phyloP scores from a whole-genome alignment of 441 rosid species.

The Manihot esculenta region DNA sequence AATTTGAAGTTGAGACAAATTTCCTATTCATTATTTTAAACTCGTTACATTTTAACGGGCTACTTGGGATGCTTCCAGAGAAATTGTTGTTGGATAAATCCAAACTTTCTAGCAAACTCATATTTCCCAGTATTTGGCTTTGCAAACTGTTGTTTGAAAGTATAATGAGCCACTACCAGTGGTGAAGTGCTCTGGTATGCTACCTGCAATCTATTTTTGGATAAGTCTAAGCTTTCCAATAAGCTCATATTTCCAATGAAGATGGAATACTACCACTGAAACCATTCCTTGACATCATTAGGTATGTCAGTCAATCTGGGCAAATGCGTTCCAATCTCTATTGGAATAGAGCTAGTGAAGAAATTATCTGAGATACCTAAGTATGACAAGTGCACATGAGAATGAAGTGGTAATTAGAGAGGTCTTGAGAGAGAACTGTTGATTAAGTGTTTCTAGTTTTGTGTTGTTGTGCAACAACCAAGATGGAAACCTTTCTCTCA shows the following conservation, averaged over 20 bases:
- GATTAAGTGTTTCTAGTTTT: not conserved
- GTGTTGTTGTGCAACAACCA: slow-evolving; percentile 41
- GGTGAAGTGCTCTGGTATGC: no score
- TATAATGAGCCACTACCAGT: not conserved
- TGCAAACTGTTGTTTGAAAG: not conserved
- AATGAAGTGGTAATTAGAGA: slow-evolving; percentile 16
- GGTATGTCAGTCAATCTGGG: not conserved
- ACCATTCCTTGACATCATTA: slow-evolving; percentile 20
- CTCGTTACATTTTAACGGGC: not conserved
- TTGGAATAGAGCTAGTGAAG: slow-evolving; percentile 13
- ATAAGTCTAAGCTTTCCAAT: no score
- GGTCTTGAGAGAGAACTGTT: slow-evolving; percentile 23
- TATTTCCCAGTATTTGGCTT: not conserved
- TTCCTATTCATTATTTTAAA: slow-evolving; percentile 4
- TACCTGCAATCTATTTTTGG: no score
- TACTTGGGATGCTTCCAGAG: slow-evolving; percentile 9
- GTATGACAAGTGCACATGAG: no score
- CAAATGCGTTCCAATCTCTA: not conserved
- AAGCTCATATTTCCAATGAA: not conserved
- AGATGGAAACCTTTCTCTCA: slow-evolving; percentile 23
- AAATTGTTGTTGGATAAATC: not conserved
- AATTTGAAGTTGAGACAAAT: not conserved
- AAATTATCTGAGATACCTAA: no score
- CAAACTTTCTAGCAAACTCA: no score
- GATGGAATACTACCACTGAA: slow-evolving; percentile 23